Base-by-base conservation (phyloP, 2,329 filamentous ascomycete species). In the Epichloe baconii region DNA sequence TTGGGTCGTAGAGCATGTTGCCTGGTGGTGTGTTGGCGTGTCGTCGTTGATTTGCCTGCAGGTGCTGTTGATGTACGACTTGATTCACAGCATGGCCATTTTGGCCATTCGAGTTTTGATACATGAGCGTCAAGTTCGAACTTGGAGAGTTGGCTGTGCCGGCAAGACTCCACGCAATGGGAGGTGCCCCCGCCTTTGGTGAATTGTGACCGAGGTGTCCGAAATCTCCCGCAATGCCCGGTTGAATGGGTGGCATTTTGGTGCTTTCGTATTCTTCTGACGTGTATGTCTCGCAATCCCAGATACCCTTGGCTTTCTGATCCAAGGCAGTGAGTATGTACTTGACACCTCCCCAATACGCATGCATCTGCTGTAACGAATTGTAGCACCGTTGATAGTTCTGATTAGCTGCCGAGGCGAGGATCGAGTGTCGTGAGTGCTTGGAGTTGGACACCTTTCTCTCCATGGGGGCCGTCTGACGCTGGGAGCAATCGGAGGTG, bases 311-410 rank as follows among this genome's bases (percentile, higher is more conserved):
- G 14, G 87, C 82, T 64, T 93, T 93, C 59, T 94, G 88, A 58
- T 94, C 87, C 11, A 95, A 71, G 0, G 88, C 87, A 0, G 86
- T 91, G 38, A 95, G 69, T 40, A 95, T 94, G 62, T 95, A 95
- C 52, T 86, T 84, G 26, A 88, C 84, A 7, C 88, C 88, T 37
- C 85, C 85, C 88, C 88, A 95, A 62, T 93, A 93, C 0, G 77
- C 76, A 57, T 93, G 81, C n/a, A 94, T 72, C 44, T 87, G 82
- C 58, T 90, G 82, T 11, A 95, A 67, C 0, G 87, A 87, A 61
- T 88, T 87, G 64, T 93, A 91, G 63, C 88, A 95, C 8, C 83
- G 76, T 62, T 91, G 86, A 58, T 95, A 95, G 59, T 94, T 91
- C 60, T 91, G 85, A 57, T 83, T 90, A 0, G 88, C 88, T 1